phyloP scores from a whole-genome alignment of 208 protist species.

The Trypanosoma rangeli region DNA sequence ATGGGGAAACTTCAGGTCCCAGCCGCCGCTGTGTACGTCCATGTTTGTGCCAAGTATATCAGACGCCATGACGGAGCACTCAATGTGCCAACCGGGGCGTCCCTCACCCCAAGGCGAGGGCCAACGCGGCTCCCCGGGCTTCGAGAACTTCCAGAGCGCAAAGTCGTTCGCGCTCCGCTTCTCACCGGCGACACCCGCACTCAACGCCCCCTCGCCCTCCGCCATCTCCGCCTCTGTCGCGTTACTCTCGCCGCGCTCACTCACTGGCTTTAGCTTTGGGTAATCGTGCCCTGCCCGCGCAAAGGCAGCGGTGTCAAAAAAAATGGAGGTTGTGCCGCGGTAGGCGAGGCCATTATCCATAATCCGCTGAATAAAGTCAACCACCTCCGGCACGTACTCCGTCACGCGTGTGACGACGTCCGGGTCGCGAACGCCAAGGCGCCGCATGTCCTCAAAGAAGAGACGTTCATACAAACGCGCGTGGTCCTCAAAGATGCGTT shows the following conservation, averaged over 20 bases:
- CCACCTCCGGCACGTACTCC: conserved; percentile 97
- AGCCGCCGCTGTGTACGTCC: conserved; percentile 98
- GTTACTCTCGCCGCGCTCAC: conserved; percentile 42
- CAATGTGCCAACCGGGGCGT: conserved; percentile 99
- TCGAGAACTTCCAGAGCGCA: conserved; percentile 98
- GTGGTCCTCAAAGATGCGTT: conserved; percentile 89
- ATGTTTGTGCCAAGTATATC: conserved; percentile 92
- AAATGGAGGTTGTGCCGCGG: conserved; percentile 90
- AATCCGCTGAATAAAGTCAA: conserved; percentile 94
- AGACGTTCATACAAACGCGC: conserved; percentile 86
- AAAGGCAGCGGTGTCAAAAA: conserved; percentile 95
- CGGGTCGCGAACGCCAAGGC: conserved; percentile 87
- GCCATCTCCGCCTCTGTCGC: conserved; percentile 87
- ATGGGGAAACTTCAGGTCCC: conserved; percentile 99
- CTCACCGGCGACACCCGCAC: conserved; percentile 60
- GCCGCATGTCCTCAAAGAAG: conserved; percentile 94
- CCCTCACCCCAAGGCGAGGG: conserved; percentile 93
- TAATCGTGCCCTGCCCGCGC: conserved; percentile 89
- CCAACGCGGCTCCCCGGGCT: conserved; percentile 94
- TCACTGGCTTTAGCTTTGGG: conserved; percentile 86
- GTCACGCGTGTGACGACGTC: conserved; percentile 96
- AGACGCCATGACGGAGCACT: conserved; percentile 99
- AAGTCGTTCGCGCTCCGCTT: conserved; percentile 96
- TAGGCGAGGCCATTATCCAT: conserved; percentile 97
- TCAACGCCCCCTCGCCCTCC: conserved; percentile 90